A percentile compares a stretch with the other conserved stretches of the same genome.
These are phyloP conservation scores for Viridothelium virens DNA, from an alignment of 495 filamentous ascomycete species.

Conservation along the genomic window DNA sequence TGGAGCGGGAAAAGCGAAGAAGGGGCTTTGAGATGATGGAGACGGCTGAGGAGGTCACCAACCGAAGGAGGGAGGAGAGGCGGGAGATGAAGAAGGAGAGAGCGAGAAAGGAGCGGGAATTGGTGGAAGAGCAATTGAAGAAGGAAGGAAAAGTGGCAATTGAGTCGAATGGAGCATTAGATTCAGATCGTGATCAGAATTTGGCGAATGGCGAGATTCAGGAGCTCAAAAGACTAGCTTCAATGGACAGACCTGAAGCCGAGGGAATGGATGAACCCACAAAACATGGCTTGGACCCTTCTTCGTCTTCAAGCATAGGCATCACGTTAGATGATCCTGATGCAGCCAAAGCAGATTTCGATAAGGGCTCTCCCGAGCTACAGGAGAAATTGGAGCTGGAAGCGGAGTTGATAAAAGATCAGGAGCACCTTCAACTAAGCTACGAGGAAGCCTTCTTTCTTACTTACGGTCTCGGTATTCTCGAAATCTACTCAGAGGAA, in stretches of 20 bases:
- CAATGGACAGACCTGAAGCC: neutral
- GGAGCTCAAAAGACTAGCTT: neutral
- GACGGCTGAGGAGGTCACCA: conserved; percentile 75
- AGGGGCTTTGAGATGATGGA: conserved; percentile 52
- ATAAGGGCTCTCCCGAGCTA: no score
- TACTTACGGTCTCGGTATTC: conserved; percentile 68
- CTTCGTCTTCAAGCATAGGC: neutral
- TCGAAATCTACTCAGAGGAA: conserved; percentile 52
- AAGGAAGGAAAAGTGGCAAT: conserved; percentile 9
- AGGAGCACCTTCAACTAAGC: conserved; percentile 86
- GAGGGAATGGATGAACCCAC: neutral
- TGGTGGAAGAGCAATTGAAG: conserved; percentile 21
- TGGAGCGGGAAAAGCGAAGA: conserved; percentile 69
- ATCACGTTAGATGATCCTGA: neutral
- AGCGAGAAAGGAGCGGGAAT: conserved; percentile 73
- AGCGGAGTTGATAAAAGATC: conserved; percentile 47
- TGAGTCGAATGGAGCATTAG: no score
- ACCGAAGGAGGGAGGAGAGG: conserved; percentile 66
- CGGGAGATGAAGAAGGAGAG: conserved; percentile 79
- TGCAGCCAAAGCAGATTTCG: no score
- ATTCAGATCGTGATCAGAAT: neutral
- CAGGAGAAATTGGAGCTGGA: neutral
- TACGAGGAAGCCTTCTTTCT: conserved; percentile 92
- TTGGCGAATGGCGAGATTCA: neutral
- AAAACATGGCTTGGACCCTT: neutral